Evolutionary conservation across 129 eudicot species (phyloP).

Genomic region (Arctium minus): DNA sequence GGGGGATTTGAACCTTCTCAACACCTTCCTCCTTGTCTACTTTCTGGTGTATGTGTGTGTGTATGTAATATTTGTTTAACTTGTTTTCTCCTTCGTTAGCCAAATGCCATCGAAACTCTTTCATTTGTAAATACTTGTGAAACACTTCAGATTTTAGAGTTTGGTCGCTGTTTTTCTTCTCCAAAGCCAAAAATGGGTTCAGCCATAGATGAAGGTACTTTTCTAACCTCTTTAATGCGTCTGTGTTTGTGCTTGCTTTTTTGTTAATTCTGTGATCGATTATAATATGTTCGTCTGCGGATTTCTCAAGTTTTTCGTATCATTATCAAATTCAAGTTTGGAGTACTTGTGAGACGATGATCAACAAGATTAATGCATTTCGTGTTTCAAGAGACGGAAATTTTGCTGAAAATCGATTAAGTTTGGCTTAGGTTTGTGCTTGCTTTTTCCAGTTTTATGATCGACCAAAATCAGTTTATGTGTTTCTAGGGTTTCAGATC

Average conservation of each 20-base stretch:
- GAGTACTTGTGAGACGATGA: slow-evolving; percentile 6
- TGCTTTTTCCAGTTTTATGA: background rate
- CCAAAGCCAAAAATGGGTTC: slow-evolving; percentile 5
- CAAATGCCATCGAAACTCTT: slow-evolving; percentile 29
- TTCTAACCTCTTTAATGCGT: slow-evolving; percentile 5
- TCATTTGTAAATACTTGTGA: background rate
- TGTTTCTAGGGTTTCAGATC: background rate
- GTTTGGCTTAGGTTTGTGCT: slow-evolving; percentile 1
- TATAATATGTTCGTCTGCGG: background rate
- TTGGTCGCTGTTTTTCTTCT: slow-evolving; percentile 23
- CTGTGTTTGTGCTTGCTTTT: background rate
- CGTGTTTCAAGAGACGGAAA: slow-evolving; percentile 1
- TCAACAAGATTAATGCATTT: slow-evolving; percentile 5
- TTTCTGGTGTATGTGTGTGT: background rate
- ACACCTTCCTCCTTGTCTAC: slow-evolving; percentile 23
- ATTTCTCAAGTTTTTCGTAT: background rate
- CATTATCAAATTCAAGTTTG: background rate
- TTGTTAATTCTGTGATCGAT: slow-evolving; percentile 3
- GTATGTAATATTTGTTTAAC: slow-evolving; percentile 6
- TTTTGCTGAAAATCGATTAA: background rate
- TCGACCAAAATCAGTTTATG: background rate
- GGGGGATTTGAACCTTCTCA: slow-evolving; percentile 23
- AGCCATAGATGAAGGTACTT: slow-evolving; percentile 25
- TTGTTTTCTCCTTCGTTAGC: slow-evolving; percentile 6
- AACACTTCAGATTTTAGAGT: slow-evolving; percentile 17